phyloP scores from a whole-genome alignment of 768 basidiomycete species.

The Mycena floridula region DNA sequence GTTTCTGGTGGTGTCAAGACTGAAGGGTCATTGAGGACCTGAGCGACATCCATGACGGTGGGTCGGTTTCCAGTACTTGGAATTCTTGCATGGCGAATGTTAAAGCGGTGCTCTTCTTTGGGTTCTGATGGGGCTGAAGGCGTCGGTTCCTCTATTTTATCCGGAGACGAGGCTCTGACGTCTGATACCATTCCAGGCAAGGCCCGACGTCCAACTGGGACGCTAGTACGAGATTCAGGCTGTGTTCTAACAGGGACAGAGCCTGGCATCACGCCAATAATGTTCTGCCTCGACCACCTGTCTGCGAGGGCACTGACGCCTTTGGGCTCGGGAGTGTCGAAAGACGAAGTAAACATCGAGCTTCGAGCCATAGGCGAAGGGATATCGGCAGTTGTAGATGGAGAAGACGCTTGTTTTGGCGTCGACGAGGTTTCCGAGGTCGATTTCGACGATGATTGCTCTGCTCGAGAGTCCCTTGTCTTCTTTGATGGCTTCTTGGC shows the following conservation, averaged over 20 bases:
- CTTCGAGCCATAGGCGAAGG: background rate
- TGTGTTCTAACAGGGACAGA: slow-evolving; percentile 4
- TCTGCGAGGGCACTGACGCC: slow-evolving; percentile 18
- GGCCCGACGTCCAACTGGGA: slow-evolving; percentile 31
- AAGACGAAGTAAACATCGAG: background rate
- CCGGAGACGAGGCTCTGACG: no score
- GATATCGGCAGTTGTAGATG: background rate
- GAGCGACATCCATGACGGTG: slow-evolving; percentile 76
- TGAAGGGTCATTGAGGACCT: slow-evolving; percentile 34
- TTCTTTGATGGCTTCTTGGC: slow-evolving; percentile 61
- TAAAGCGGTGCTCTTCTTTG: slow-evolving; percentile 2
- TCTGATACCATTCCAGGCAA: slow-evolving; percentile 35
- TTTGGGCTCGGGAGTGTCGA: background rate
- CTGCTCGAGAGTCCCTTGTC: slow-evolving; percentile 14
- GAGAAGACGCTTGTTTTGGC: background rate
- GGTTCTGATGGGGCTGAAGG: slow-evolving; percentile 5
- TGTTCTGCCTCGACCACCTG: slow-evolving; percentile 23
- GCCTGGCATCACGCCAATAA: slow-evolving; percentile 25
- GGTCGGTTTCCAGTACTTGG: slow-evolving; percentile 66
- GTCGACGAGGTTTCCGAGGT: background rate
- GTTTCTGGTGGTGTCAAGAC: background rate
- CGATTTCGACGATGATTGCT: background rate
- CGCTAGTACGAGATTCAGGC: slow-evolving; percentile 11
- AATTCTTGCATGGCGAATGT: slow-evolving; percentile 42
- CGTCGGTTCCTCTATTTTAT: no score